phyloP scores from a whole-genome alignment of 306 rosid species.

The Acacia crassicarpa region DNA sequence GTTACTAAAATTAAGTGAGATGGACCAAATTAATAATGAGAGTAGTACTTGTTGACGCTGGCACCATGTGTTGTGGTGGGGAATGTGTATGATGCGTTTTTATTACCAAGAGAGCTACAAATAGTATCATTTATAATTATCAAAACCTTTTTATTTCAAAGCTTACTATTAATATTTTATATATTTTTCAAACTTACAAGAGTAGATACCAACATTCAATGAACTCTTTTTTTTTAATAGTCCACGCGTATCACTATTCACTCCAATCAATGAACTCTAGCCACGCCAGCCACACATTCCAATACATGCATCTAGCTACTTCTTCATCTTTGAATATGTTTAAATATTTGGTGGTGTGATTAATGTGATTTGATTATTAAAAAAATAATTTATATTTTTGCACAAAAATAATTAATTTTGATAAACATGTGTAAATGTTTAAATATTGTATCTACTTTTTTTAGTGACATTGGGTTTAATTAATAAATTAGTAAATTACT shows the following conservation, averaged over 20 bases:
- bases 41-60: background rate
- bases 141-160: background rate
- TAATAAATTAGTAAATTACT: too few relatives aligned
- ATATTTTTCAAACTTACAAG: background rate
- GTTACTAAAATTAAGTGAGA: background rate
- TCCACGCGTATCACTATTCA: constrained; percentile 22
- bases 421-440: background rate
- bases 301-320: background rate
- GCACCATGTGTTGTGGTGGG: background rate
- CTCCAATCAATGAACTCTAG: too few relatives aligned
- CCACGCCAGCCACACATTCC: background rate
- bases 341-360: background rate
- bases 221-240: background rate
- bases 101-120: background rate
- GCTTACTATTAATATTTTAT: background rate
- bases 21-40: background rate
- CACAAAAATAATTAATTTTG: background rate
- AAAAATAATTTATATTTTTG: background rate
- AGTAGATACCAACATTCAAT: background rate
- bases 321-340: background rate
- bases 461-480: background rate
- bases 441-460: too few relatives aligned
- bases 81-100: constrained; percentile 14
- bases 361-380: background rate
- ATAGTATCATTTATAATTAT: too few relatives aligned